Evolutionary conservation across 129 eudicot genomes (phyloP).

Genomic region (Ambrosia artemisiifolia): DNA sequence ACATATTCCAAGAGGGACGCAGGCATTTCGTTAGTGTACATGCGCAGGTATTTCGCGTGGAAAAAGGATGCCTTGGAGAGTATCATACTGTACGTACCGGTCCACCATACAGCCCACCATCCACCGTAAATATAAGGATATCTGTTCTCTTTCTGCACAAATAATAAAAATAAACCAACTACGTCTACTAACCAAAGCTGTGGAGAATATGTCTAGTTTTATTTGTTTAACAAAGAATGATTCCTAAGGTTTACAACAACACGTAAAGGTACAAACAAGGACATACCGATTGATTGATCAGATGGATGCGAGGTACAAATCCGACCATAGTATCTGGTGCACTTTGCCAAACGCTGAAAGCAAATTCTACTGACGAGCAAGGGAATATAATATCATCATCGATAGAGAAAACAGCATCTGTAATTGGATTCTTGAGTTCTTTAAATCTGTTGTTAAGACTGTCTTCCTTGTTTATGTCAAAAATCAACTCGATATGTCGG

Average conservation of each 20-base stretch:
- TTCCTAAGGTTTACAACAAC: conserved; percentile 3
- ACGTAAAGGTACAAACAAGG: neutral
- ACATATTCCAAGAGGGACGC: conserved; percentile 68
- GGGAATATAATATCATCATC: conserved; percentile 84
- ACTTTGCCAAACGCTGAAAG: conserved; percentile 72
- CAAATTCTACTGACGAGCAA: conserved; percentile 75
- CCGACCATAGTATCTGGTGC: conserved; percentile 93
- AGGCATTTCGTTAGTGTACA: conserved; percentile 76
- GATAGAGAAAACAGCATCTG: conserved; percentile 75
- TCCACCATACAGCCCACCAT: conserved; percentile 97
- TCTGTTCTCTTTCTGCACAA: conserved; percentile 48
- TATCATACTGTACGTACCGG: conserved; percentile 78
- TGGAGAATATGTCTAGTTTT: neutral
- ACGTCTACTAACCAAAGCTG: neutral
- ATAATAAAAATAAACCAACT: neutral
- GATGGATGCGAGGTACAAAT: conserved; percentile 77
- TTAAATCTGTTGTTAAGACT: conserved; percentile 85
- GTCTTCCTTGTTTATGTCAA: conserved; percentile 76
- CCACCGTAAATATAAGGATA: conserved; percentile 57
- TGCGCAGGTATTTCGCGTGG: conserved; percentile 64
- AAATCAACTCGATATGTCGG: conserved; percentile 57
- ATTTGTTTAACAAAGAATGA: neutral
- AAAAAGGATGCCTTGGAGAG: conserved; percentile 88
- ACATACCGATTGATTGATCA: conserved; percentile 63
- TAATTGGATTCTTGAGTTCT: conserved; percentile 60